These are phyloP conservation scores for Entelexis paramagnoliae DNA, from an alignment of 1,139 yeast genomes.

Conservation along the genomic window DNA sequence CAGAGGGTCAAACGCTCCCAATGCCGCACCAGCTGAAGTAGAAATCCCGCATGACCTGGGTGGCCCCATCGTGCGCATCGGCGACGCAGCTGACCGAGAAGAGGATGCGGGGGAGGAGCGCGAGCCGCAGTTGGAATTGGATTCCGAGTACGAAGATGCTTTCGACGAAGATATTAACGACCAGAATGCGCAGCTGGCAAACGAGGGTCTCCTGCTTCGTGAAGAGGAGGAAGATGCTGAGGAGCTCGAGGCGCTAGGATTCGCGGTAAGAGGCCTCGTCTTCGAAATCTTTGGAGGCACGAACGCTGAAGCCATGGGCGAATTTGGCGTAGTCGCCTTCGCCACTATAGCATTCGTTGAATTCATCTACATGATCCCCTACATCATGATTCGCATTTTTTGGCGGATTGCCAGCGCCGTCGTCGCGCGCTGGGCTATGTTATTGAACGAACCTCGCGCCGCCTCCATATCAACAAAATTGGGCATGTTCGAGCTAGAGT, in stretches of 20 bases:
- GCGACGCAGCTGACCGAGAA: conserved; percentile 46
- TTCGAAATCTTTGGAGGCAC: conserved; percentile 24
- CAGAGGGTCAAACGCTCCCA: too few species aligned
- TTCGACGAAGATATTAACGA: not conserved
- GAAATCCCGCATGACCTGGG: not conserved
- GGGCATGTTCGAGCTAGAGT: not conserved
- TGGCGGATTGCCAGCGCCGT: not conserved
- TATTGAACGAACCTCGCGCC: not conserved
- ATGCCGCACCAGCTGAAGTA: too few species aligned
- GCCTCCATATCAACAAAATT: not conserved
- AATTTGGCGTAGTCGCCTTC: conserved; percentile 1
- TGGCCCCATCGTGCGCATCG: not conserved
- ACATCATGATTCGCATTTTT: not conserved
- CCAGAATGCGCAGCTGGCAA: not conserved
- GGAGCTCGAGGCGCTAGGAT: conserved; percentile 22
- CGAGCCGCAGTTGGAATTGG: not conserved
- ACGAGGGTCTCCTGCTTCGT: conserved; percentile 1
- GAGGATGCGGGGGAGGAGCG: conserved; percentile 64
- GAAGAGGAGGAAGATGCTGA: conserved; percentile 25
- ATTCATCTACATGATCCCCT: conserved; percentile 2
- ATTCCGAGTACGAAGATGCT: not conserved
- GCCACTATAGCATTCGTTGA: not conserved
- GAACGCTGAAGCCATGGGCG: not conserved
- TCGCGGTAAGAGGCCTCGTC: conserved; percentile 22
- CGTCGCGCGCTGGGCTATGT: not conserved